Base-by-base conservation (phyloP, 352 stramenopile species). In the Globisporangium orthogonon region DNA sequence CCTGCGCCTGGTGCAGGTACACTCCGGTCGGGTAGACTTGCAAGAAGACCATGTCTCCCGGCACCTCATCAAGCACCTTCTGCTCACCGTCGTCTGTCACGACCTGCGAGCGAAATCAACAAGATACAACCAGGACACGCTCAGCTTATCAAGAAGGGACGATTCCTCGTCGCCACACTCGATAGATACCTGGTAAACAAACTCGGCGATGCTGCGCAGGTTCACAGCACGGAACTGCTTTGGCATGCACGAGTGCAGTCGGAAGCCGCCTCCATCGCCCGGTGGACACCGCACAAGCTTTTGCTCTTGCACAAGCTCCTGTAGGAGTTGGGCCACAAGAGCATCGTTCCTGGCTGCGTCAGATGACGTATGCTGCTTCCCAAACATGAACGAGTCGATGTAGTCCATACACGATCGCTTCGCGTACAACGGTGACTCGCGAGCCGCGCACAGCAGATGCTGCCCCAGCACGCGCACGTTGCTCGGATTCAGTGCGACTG, bases 361-460 rank as follows among this genome's bases (percentile, higher is more conserved):
- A 3, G 5, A 37, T 37, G 33, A 5, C 10, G 5, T 37, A 9
- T 37, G 33, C 33, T 37, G 6, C 33, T 13, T 1, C 17, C 76
- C 78, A 47, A 88, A 87, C 6, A 92, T 54, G 37, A 75, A 89
- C 15, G 65, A 58, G 50, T 95, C 83, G 14, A 95, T 73, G 53
- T 86, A 79, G 35, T 62, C 48, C 31, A 77, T 78, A 9, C 75
- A 73, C 2, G 76, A 94, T 17, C 65, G 74, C 0, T 54, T 60
- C 33, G 82, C 87, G 46, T 85, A 95, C 4, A 99, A 69, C 3
- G 95, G 79, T 45, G 84, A 89, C 57, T 99, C 97, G 31, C 90
- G 74, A 2, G 89, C 90, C 35, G 97, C 96, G 57, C 94, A 99
- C 37, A 98, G 59, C 33, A 99, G 62, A 62, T 99, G 97, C 35